A percentile compares a stretch with the other conserved stretches of the same genome.
Evolutionary conservation across 768 basidiomycete species (phyloP).

Genomic region (Daedaleopsis nitida): DNA sequence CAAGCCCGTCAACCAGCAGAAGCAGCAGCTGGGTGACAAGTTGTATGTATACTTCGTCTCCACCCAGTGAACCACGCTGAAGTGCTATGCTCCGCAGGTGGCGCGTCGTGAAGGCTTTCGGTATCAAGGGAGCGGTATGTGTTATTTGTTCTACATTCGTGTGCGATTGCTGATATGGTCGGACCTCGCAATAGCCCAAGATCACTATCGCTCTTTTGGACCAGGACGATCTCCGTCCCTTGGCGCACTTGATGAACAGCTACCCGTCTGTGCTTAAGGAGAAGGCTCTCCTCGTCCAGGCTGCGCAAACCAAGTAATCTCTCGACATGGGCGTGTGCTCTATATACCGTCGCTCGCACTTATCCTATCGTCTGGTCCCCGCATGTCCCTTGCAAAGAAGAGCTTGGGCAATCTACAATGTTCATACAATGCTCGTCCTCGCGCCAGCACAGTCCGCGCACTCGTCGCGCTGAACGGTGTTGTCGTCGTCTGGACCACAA

Average conservation of each 20-base stretch:
- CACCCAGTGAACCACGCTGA: neutral
- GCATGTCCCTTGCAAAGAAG: neutral
- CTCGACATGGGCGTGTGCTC: neutral
- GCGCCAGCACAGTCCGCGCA: too few species aligned
- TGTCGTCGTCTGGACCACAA: too few species aligned
- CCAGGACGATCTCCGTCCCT: conserved; percentile 79
- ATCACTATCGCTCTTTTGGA: conserved; percentile 83
- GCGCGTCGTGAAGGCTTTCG: conserved; percentile 69
- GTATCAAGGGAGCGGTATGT: conserved; percentile 78
- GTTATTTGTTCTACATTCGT: neutral
- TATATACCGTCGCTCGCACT: neutral
- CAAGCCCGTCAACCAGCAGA: conserved; percentile 59
- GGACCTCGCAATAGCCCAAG: conserved; percentile 57
- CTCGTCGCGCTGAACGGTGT: too few species aligned
- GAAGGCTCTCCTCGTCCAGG: conserved; percentile 49
- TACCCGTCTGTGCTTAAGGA: conserved; percentile 83
- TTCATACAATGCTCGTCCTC: neutral
- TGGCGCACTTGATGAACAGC: conserved; percentile 87
- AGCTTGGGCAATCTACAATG: neutral
- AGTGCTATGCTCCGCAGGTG: conserved; percentile 36
- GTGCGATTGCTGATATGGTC: conserved; percentile 5
- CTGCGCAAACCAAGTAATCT: conserved; percentile 23
- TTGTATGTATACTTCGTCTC: conserved; percentile 23
- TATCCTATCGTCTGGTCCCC: neutral
- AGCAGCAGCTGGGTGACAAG: conserved; percentile 27